Evolutionary conservation across 176 grass and related monocot species (phyloP), one percentile per base, ranked within the genome.

Genomic region (Musa schizocarpa): DNA sequence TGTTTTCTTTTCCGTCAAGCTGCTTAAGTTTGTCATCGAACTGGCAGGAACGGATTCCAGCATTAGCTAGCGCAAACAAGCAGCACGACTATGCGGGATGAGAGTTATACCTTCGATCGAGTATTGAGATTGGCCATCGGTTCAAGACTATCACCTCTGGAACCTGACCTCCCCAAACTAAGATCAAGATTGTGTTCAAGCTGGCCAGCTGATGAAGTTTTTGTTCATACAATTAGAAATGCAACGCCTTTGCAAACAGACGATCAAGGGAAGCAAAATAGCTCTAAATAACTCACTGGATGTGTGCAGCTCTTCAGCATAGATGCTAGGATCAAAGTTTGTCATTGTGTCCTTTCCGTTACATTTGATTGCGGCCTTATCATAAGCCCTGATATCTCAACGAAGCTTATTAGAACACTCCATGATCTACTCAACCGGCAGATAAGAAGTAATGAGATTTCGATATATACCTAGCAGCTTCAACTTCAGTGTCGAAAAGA

Each of bases 161-260:
- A 58, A 16, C 54, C 25, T 13, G 73, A 75, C 10, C 73, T 43
- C 53, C 73, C 73, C 53, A 75, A 59, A 26, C 73, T 58, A 11
- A 75, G 55, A 54, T 75, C 73, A 49, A 75, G 73, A 61, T 75
- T 75, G 73, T 75, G 73, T n/a, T 75, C 73, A 8, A 48, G 9
- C 14, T 75, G 54, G 73, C 73, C 43, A 59, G 26, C 73, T 75
- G 54, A 19, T 6, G 13, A 50, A 14, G 20, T 50, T 6, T 70
- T 52, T 20, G 9, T 70, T 21, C 34, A 65, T 21, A 11, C 68
- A 51, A 51, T 70, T 21, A 70, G 48, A 9, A 23, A 11, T 21
- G 1, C 9, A 43, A 70, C 13, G n/a, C 17, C 14, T 49, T 50
- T 9, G 27, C 67, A 29, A 50, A 50, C 29, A 24, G 17, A 59